These are phyloP conservation scores for Starmerella etchellsii DNA, from an alignment of 805 yeast genomes.

Conservation along the genomic window DNA sequence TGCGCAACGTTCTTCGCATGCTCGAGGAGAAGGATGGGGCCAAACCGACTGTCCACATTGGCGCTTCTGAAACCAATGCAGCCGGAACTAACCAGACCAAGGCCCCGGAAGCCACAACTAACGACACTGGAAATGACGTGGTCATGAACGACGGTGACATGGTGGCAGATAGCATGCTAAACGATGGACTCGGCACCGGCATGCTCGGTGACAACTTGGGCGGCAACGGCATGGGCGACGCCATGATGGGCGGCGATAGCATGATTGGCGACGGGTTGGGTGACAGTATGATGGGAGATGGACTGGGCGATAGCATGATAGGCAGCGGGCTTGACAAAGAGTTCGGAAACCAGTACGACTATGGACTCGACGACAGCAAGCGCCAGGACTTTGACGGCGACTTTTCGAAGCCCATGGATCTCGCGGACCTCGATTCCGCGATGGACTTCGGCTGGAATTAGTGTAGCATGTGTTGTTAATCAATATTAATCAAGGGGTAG, in stretches of 20 bases:
- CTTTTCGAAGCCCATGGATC: slow-evolving; percentile 21
- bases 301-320: background rate
- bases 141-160: background rate
- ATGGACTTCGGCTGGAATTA: slow-evolving; percentile 21
- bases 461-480: too few relatives aligned
- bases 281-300: background rate
- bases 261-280: background rate
- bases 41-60: background rate
- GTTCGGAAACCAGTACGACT: background rate
- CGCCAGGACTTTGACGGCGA: slow-evolving; percentile 12
- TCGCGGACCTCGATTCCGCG: slow-evolving; percentile 23
- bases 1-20: background rate
- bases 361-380: background rate
- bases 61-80: background rate
- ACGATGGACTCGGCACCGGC: background rate
- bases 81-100: background rate
- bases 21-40: background rate
- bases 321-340: background rate
- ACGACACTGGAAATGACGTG: too few relatives aligned
- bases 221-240: background rate
- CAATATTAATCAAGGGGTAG: too few relatives aligned
- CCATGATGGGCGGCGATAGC: background rate
- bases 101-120: background rate
- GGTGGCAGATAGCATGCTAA: background rate
- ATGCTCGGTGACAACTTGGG: background rate